phyloP scores from a whole-genome alignment of 1,284 basidiomycete genomes.

The Meripilus lineatus region DNA sequence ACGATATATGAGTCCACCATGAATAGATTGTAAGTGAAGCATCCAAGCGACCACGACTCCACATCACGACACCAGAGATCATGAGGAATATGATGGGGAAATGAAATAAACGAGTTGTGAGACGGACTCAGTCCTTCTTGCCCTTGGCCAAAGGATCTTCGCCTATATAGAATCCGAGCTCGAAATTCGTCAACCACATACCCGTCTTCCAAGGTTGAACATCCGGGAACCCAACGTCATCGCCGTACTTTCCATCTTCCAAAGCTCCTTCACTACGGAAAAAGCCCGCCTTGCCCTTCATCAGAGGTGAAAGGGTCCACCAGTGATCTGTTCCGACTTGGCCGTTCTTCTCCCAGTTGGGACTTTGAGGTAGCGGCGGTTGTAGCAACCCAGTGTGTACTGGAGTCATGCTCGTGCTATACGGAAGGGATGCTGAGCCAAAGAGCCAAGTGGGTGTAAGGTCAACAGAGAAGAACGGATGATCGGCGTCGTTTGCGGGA shows the following conservation, averaged over 20 bases:
- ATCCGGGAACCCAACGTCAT: constrained; percentile 11
- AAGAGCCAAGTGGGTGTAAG: constrained; percentile 6
- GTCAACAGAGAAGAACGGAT: constrained; percentile 10
- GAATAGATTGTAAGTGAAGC: no score
- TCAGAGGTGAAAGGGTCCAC: not conserved
- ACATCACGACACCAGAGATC: no score
- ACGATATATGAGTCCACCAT: no score
- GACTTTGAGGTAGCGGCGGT: constrained; percentile 11
- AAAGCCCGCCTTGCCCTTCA: constrained; percentile 12
- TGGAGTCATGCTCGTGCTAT: constrained; percentile 1
- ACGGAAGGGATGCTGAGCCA: constrained; percentile 2
- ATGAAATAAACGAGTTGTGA: no score
- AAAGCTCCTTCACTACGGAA: constrained; percentile 9
- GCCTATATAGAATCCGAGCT: constrained; percentile 8
- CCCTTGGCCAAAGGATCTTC: not conserved
- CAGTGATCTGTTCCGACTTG: constrained; percentile 9
- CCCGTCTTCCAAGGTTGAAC: constrained; percentile 7
- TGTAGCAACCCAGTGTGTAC: not conserved
- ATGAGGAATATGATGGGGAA: no score
- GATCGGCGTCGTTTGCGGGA: not conserved
- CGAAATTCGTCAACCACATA: constrained; percentile 12
- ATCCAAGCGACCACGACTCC: no score
- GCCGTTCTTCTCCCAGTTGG: constrained; percentile 10
- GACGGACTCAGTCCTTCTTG: constrained; percentile 8
- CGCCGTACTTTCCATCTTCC: constrained; percentile 8